These are phyloP conservation scores for Verticillium zaregamsianum DNA, from an alignment of 2,329 filamentous ascomycete genomes.

Conservation along the genomic window DNA sequence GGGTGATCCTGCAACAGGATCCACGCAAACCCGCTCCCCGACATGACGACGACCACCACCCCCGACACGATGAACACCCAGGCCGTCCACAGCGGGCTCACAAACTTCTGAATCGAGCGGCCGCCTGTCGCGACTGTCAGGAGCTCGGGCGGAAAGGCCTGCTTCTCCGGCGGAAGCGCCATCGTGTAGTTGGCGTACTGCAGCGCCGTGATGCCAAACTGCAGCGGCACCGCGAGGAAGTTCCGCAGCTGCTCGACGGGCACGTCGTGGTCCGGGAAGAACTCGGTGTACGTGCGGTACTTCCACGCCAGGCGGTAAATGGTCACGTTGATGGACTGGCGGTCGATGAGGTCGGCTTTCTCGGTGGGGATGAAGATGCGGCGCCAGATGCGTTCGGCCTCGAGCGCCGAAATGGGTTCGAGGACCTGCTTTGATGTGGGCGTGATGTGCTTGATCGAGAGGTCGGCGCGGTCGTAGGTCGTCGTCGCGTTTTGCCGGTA, in stretches of 20 bases:
- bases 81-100: conserved; percentile 14
- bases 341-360: conserved; percentile 8
- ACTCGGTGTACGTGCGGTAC: conserved; percentile 15
- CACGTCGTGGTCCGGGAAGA: conserved; percentile 14
- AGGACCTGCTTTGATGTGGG: not conserved
- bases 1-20: conserved; percentile 2
- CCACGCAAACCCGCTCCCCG: conserved; percentile 3
- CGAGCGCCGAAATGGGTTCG: conserved; percentile 6
- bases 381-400: conserved; percentile 11
- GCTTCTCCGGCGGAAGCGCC: conserved; percentile 4
- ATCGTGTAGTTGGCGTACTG: conserved; percentile 15
- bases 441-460: conserved; percentile 15
- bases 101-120: conserved; percentile 10
- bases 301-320: conserved; percentile 14
- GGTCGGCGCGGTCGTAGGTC: conserved; percentile 12
- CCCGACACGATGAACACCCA: conserved; percentile 13
- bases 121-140: conserved; percentile 13
- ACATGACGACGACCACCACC: not conserved
- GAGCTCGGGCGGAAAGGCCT: conserved; percentile 10
- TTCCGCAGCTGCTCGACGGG: conserved; percentile 13
- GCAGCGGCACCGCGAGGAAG: conserved; percentile 14
- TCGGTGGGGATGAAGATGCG: conserved; percentile 8
- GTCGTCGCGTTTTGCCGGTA: conserved; percentile 12
- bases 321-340: conserved; percentile 10
- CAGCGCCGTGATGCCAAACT: conserved; percentile 14